Conservation (phyloP, 2,329 filamentous ascomycete species). For the Arachnomyces sp. region DNA sequence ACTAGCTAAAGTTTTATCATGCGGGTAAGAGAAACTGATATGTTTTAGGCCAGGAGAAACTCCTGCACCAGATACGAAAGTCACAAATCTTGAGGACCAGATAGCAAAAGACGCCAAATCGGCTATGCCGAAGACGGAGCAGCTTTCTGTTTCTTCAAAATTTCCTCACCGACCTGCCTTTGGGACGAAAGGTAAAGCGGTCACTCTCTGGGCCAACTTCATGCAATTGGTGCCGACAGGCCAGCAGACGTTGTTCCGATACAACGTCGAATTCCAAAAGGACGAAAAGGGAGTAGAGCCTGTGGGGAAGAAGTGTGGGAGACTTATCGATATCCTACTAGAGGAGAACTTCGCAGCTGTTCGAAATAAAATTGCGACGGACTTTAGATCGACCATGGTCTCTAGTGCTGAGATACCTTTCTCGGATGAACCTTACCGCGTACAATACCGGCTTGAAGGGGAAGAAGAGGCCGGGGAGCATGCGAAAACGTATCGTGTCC, state of each 20-base stretch:
- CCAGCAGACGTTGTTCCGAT: slow-evolving; percentile 32
- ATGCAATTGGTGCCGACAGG: slow-evolving; percentile 29
- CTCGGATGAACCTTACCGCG: slow-evolving; percentile 17
- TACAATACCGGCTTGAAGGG: slow-evolving; percentile 29
- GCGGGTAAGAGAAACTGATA: neutral
- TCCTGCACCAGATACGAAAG: slow-evolving; percentile 16
- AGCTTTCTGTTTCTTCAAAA: slow-evolving; percentile 9
- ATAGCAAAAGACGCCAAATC: slow-evolving; percentile 15
- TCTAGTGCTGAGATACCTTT: slow-evolving; percentile 22
- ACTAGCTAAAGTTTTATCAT: neutral
- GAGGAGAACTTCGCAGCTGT: slow-evolving; percentile 27
- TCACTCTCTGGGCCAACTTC: slow-evolving; percentile 34
- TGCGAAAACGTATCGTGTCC: slow-evolving; percentile 30
- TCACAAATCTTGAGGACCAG: slow-evolving; percentile 22
- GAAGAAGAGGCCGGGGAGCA: slow-evolving; percentile 26
- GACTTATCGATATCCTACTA: slow-evolving; percentile 42
- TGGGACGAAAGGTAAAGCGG: slow-evolving; percentile 24
- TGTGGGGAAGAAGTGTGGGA: slow-evolving; percentile 38
- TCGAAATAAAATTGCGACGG: slow-evolving; percentile 28
- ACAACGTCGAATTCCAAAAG: slow-evolving; percentile 29
- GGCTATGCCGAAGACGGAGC: slow-evolving; percentile 6
- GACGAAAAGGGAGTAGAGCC: slow-evolving; percentile 20
- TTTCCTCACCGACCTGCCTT: slow-evolving; percentile 32
- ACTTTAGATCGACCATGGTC: slow-evolving; percentile 33
- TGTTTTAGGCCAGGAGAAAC: slow-evolving; percentile 16